Base-by-base conservation (phyloP, 257 asterid species). In the Schizonepeta tenuifolia region DNA sequence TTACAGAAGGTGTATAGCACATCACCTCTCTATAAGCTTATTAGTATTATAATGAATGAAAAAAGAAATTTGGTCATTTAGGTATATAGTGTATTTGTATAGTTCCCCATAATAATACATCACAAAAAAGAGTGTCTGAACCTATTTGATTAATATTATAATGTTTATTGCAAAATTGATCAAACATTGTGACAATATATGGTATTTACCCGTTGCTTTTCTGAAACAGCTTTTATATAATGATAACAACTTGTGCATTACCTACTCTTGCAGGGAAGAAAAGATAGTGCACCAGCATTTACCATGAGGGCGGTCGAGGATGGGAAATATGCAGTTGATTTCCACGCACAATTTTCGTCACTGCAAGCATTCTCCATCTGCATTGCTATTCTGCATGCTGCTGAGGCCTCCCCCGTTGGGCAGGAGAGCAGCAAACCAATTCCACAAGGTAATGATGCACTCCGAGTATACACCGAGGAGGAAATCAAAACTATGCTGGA, bases 341-440 rank as follows among this genome's bases (percentile, higher is more conserved):
- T 95, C 84, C 98, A 95, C 60, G 96, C 93, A 1, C 95, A 86
- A 72, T 72, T 95, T 58, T 87, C 97, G 7, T 74, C 97, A 1
- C 80, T 95, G 70, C 99, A 95, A 77, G 96, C 97, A 11, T 92
- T 95, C 88, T 86, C 99, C 72, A 78, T 88, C 66, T 86, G 96
- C 44, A 78, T 92, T 47, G 84, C 98, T 8, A 75, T 86, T 56
- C 74, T 92, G 83, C 99, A 95, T n/a, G 79, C 88, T 4, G 72
- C 82, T 33, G 91, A 86, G 67, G 81, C 96, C 70, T 84, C 94
- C 49, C 70, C 74, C 44, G 51, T 61, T 4, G 71, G 76, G 35
- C 86, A 67, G 8, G 89, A 75, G 57, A 82, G 68, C 66, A 76
- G 79, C 64, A 67, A 49, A 51, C 80, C 75, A 38, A 72, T 60